A percentile compares a stretch with the other conserved stretches of the same genome.
Evolutionary conservation across 495 filamentous ascomycete species (phyloP).

Genomic region (Neurospora cerealis): DNA sequence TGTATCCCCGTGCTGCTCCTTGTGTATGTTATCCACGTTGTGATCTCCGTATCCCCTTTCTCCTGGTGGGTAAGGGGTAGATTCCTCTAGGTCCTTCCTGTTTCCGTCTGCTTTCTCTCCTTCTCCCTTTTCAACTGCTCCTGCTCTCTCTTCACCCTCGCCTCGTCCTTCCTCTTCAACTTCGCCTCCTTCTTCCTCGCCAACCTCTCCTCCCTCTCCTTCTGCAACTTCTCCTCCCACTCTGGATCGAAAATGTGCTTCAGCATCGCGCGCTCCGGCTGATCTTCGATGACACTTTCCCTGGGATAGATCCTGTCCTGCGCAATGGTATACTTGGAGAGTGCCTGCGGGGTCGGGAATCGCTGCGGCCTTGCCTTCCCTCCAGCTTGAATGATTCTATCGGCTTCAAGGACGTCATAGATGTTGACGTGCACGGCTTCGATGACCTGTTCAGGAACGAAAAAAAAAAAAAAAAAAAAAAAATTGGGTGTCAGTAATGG

Average conservation of each 20-base stretch:
- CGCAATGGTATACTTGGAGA: not conserved
- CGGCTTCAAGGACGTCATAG: not conserved
- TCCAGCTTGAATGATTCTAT: fast-evolving
- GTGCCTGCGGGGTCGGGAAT: not conserved
- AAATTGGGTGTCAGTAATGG: no score
- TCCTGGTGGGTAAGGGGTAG: not conserved
- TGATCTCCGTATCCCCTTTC: not conserved
- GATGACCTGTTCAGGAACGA: not conserved
- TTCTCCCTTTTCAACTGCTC: not conserved
- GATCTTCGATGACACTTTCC: fast-evolving
- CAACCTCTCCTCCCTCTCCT: not conserved
- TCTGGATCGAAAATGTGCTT: not conserved
- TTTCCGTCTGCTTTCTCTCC: not conserved
- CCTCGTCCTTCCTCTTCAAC: no score
- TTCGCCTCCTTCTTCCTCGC: not conserved
- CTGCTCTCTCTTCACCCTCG: no score
- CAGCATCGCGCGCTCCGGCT: not conserved
- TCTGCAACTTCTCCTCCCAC: not conserved
- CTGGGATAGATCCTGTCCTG: not conserved
- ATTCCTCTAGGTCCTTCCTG: not conserved
- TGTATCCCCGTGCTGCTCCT: not conserved
- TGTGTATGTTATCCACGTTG: no score
- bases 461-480: not conserved
- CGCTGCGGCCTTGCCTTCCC: not conserved
- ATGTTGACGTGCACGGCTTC: not conserved